These are phyloP conservation scores for Alternaria arbusti DNA, from an alignment of 2,329 filamentous ascomycete species.

Conservation along the genomic window DNA sequence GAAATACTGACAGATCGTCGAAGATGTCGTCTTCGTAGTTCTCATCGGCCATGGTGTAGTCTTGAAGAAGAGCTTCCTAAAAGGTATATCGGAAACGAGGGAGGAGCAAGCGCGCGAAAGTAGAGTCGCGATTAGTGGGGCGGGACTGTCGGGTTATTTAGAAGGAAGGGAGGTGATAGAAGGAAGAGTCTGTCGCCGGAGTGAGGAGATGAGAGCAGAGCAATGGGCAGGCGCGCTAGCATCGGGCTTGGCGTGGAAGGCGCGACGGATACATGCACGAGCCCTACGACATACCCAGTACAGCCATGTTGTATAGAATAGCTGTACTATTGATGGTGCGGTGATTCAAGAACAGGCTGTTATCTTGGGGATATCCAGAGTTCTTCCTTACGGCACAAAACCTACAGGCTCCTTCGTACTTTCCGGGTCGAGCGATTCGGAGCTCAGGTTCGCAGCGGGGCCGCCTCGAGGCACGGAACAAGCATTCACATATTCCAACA, in stretches of 20 bases:
- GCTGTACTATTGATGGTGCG: not conserved
- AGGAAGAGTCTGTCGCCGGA: constrained; percentile 32
- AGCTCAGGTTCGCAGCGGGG: constrained; percentile 26
- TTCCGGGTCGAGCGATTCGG: constrained; percentile 10
- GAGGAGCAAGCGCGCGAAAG: not conserved
- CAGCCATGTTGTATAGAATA: not conserved
- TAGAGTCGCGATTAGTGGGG: not conserved
- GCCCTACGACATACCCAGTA: not conserved
- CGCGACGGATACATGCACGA: constrained; percentile 11
- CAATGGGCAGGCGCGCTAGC: constrained; percentile 17
- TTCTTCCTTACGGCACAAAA: not conserved
- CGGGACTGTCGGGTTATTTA: not conserved
- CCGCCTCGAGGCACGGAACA: constrained; percentile 6
- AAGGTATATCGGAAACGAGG: not conserved
- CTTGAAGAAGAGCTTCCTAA: not conserved
- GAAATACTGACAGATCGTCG: constrained; percentile 79
- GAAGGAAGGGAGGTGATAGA: constrained; percentile 11
- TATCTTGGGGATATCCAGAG: not conserved
- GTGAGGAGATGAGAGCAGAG: constrained; percentile 29
- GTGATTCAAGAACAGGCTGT: not conserved
- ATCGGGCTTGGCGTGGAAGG: constrained; percentile 29
- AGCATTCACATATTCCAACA: constrained; percentile 25
- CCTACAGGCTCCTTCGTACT: not conserved
- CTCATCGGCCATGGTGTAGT: constrained; percentile 73
- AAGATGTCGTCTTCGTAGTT: constrained; percentile 94